A percentile compares a stretch with the other conserved stretches of the same genome.
phyloP scores from a whole-genome alignment of 108 stramenopile genomes.

The Stephanodiscus triporus region DNA sequence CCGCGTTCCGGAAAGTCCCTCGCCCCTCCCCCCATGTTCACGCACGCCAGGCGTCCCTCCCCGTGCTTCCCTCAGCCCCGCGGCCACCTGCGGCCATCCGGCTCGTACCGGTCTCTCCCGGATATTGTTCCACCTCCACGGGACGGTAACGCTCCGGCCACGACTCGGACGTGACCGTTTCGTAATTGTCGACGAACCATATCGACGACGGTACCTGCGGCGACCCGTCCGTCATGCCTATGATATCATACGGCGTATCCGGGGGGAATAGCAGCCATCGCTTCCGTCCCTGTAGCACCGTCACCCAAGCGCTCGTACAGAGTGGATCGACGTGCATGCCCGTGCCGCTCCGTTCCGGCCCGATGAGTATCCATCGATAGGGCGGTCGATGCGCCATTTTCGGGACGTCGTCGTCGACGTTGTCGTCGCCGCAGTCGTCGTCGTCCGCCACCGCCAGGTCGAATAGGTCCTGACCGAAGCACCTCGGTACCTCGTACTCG shows the following conservation, averaged over 20 bases:
- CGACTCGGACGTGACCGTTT: constrained; percentile 40
- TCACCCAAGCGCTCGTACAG: constrained; percentile 87
- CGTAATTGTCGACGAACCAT: constrained; percentile 72
- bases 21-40: too few relatives aligned
- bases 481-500: constrained; percentile 73
- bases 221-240: constrained; percentile 61
- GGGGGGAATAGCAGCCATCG: constrained; percentile 87
- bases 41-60: too few relatives aligned
- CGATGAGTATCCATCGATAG: constrained; percentile 86
- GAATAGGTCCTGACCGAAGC: constrained; percentile 80
- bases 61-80: too few relatives aligned
- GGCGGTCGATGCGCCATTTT: constrained; percentile 57
- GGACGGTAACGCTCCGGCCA: constrained; percentile 58
- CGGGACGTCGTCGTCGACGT: constrained; percentile 17
- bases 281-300: constrained; percentile 75
- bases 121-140: constrained; percentile 72
- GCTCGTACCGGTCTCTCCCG: constrained; percentile 87
- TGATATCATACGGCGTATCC: constrained; percentile 51
- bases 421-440: constrained; percentile 24
- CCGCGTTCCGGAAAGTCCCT: too few relatives aligned
- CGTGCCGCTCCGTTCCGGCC: constrained; percentile 80
- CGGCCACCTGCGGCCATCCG: constrained; percentile 92
- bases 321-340: constrained; percentile 87
- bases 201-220: constrained; percentile 76
- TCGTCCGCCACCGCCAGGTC: constrained; percentile 41